Percentiles rank a stretch among this genome's conserved stretches.
Conservation (phyloP, 306 rosid genomes). For the Glycine latifolia region DNA sequence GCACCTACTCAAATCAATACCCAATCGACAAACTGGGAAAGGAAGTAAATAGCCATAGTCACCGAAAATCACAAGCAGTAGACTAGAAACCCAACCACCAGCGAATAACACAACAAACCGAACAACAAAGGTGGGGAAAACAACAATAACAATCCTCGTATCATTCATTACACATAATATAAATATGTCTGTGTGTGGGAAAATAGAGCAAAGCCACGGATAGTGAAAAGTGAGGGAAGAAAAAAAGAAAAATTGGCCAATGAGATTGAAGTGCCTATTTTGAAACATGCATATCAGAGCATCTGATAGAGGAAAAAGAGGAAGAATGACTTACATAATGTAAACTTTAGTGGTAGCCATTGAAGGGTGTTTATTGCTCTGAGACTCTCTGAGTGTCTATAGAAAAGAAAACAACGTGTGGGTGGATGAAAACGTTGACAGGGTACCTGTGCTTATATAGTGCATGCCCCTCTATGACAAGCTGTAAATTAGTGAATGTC, state of each 20-base stretch:
- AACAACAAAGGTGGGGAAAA: neutral
- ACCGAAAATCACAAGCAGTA: neutral
- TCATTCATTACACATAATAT: neutral
- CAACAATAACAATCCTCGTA: neutral
- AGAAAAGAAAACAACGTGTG: conserved; percentile 27
- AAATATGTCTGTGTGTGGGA: neutral
- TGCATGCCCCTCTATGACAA: conserved; percentile 12
- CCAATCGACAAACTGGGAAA: conserved; percentile 20
- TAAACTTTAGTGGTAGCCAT: conserved; percentile 88
- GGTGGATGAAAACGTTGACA: conserved; percentile 58
- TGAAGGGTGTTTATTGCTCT: conserved; percentile 37
- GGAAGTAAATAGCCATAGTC: conserved; percentile 26
- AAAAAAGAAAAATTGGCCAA: conserved; percentile 9
- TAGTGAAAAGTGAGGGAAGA: neutral
- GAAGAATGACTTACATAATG: conserved; percentile 75
- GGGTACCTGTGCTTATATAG: conserved; percentile 55
- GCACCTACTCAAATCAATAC: neutral
- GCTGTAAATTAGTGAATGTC: neutral
- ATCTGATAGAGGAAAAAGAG: conserved; percentile 11
- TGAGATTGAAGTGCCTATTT: conserved; percentile 10
- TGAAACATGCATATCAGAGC: neutral
- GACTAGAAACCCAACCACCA: neutral
- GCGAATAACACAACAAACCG: neutral
- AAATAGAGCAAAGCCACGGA: conserved; percentile 30
- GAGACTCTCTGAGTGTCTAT: neutral